Conservation (phyloP, 345 rosid genomes). For the Eucalyptus dawsonii region DNA sequence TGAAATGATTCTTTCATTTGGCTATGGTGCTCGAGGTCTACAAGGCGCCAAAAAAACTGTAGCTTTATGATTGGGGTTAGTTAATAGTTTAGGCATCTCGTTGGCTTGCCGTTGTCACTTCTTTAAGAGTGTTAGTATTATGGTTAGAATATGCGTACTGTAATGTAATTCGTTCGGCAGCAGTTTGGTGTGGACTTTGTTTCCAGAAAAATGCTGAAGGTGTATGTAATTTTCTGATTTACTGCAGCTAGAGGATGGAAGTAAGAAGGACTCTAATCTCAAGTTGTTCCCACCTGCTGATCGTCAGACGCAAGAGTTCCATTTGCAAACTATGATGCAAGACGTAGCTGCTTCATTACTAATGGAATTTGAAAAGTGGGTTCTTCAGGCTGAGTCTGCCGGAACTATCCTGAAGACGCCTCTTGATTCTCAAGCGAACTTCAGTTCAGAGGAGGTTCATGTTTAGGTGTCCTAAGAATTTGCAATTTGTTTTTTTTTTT, state of each 20-base stretch:
- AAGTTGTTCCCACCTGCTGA: constrained; percentile 91
- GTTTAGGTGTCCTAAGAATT: constrained; percentile 85
- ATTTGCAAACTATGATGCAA: constrained; percentile 96
- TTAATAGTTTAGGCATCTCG: neutral
- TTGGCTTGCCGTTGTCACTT: neutral
- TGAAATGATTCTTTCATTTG: neutral
- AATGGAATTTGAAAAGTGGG: constrained; percentile 98
- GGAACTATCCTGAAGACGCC: constrained; percentile 96
- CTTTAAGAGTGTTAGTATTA: neutral
- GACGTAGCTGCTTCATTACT: constrained; percentile 79
- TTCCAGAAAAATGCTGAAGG: neutral
- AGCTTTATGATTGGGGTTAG: neutral
- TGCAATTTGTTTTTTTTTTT: neutral
- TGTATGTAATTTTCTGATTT: neutral
- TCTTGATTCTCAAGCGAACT: constrained; percentile 97
- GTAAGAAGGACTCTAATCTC: constrained; percentile 45
- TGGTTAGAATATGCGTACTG: neutral
- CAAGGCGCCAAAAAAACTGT: neutral
- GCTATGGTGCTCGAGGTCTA: neutral
- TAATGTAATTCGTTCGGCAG: neutral
- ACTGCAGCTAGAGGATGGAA: constrained; percentile 74
- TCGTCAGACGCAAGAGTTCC: constrained; percentile 72
- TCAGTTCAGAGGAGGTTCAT: constrained; percentile 97
- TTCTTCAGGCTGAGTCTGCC: constrained; percentile 75
- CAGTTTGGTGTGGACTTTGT: neutral